Base-by-base conservation (phyloP, 129 eudicot species). In the Rutidosis leptorrhynchoides region DNA sequence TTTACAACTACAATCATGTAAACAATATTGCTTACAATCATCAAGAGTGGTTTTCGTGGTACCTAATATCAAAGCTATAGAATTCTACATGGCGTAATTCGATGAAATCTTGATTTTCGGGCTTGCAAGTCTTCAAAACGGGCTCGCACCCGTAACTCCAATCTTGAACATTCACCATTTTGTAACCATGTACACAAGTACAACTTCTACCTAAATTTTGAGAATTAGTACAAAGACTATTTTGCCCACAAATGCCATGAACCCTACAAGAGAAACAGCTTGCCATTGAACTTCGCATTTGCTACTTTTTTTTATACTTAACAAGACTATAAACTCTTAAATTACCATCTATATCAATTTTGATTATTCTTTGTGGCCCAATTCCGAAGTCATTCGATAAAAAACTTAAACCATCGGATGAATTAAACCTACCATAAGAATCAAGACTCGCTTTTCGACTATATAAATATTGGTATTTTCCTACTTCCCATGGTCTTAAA, bases 111-210 rank as follows among this genome's bases (percentile, higher is more conserved):
- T 64, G 65, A 6, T 64, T 37, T 19, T 56, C 67, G 0, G 58
- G 66, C 40, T 27, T 17, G 9, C 72, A 54, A 19, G 33, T 29
- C 17, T 80, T 14, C 22, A 74, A 80, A 4, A 70, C 71, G 0
- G 81, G 85, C 26, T 64, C 76, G 52, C 89, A 83, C 6, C 85
- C 85, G 5, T 58, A 55, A 15, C 81, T 69, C 81, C 78, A 74
- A 71, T 83, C 85, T 23, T 43, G 16, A 4, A 35, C 19, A 70
- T 80, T 70, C 57, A 73, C 78, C 78, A 77, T 64, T 71, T 48
- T 77, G 74, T 68, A 83, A 9, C 89, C 81, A 11, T 74, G 80
- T 37, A 74, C 17, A 21, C 89, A 83, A n/a, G 60, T 33, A 48
- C 85, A 83, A 29, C 58, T 33, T 28, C 70, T 66, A 1, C 81